These are phyloP conservation scores for Phytophthora quininea DNA, from an alignment of 352 stramenopile species.

Conservation along the genomic window DNA sequence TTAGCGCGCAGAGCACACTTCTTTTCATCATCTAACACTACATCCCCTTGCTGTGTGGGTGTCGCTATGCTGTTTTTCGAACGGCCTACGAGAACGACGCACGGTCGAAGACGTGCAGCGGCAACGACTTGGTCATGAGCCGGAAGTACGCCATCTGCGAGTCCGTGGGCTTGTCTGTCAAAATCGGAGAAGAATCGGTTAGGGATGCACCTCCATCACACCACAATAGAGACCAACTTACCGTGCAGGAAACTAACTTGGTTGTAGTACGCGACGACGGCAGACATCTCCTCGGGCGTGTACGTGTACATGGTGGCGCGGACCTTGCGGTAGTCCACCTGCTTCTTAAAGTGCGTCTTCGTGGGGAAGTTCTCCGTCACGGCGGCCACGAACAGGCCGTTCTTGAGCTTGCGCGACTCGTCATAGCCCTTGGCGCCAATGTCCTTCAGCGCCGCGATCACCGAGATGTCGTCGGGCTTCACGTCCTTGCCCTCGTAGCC, in stretches of 20 bases:
- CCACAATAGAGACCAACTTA: slow-evolving; percentile 26
- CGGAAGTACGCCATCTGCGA: slow-evolving; percentile 82
- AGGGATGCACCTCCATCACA: not conserved
- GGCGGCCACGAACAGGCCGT: slow-evolving; percentile 85
- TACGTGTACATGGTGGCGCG: slow-evolving; percentile 83
- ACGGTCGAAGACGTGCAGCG: slow-evolving; percentile 81
- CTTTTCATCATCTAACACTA: slow-evolving; percentile 26
- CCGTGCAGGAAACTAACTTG: slow-evolving; percentile 77
- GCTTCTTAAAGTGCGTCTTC: slow-evolving; percentile 78
- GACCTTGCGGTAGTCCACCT: slow-evolving; percentile 81
- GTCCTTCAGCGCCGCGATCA: slow-evolving; percentile 80
- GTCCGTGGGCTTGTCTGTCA: slow-evolving; percentile 69
- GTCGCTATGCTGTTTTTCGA: slow-evolving; percentile 8
- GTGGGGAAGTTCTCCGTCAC: slow-evolving; percentile 85
- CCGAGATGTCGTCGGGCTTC: slow-evolving; percentile 74
- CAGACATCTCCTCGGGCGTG: slow-evolving; percentile 74
- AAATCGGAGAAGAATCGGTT: slow-evolving; percentile 5
- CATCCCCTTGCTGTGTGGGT: slow-evolving; percentile 15
- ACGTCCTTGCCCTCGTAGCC: slow-evolving; percentile 86
- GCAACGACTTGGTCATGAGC: slow-evolving; percentile 87
- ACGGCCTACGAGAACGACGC: slow-evolving; percentile 79
- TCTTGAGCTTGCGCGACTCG: slow-evolving; percentile 66
- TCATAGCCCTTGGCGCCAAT: slow-evolving; percentile 68
- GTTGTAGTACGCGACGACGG: slow-evolving; percentile 86
- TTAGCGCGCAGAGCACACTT: slow-evolving; percentile 2